phyloP scores from a whole-genome alignment of 2,329 filamentous ascomycete species.

The Stemphylium beticola region DNA sequence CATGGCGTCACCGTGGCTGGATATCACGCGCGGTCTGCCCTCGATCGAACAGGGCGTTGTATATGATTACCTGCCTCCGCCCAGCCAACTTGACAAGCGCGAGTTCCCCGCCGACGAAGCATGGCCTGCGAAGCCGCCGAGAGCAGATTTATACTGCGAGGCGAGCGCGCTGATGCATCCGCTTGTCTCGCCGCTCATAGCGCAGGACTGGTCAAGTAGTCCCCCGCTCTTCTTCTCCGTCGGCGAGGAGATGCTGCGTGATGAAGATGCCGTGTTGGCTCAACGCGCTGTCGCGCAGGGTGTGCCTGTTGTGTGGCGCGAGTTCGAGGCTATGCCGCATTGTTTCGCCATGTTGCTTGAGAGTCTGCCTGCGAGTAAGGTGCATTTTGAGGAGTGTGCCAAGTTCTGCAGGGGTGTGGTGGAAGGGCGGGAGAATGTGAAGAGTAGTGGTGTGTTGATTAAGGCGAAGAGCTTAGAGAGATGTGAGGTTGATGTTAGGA shows the following conservation, averaged over 20 bases:
- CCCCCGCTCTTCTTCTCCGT: slow-evolving; percentile 72
- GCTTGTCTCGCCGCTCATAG: slow-evolving; percentile 68
- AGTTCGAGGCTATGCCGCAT: slow-evolving; percentile 84
- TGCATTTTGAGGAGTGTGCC: slow-evolving; percentile 48
- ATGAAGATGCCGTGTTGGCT: slow-evolving; percentile 70
- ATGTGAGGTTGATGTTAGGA: slow-evolving; percentile 32
- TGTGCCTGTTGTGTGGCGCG: slow-evolving; percentile 68
- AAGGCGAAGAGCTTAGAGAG: slow-evolving; percentile 40
- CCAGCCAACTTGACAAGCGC: slow-evolving; percentile 45
- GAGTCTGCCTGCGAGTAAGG: slow-evolving; percentile 28
- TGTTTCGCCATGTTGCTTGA: slow-evolving; percentile 61
- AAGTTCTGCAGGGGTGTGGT: slow-evolving; percentile 42
- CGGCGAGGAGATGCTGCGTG: slow-evolving; percentile 74
- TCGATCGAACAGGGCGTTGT: slow-evolving; percentile 59
- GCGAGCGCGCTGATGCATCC: slow-evolving; percentile 64
- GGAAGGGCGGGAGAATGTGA: slow-evolving; percentile 21
- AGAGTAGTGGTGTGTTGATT: slow-evolving; percentile 34
- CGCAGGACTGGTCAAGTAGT: slow-evolving; percentile 63
- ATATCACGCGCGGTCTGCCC: slow-evolving; percentile 69
- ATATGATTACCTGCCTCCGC: slow-evolving; percentile 69
- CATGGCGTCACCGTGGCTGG: slow-evolving; percentile 72
- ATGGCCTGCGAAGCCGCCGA: slow-evolving; percentile 55
- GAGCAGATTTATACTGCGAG: slow-evolving; percentile 57
- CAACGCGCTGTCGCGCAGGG: slow-evolving; percentile 62
- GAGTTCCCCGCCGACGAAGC: slow-evolving; percentile 56